Percentiles rank a stretch among this genome's conserved stretches.
These are phyloP conservation scores for Pisolithus marmoratus DNA, from an alignment of 768 basidiomycete genomes.

Conservation along the genomic window DNA sequence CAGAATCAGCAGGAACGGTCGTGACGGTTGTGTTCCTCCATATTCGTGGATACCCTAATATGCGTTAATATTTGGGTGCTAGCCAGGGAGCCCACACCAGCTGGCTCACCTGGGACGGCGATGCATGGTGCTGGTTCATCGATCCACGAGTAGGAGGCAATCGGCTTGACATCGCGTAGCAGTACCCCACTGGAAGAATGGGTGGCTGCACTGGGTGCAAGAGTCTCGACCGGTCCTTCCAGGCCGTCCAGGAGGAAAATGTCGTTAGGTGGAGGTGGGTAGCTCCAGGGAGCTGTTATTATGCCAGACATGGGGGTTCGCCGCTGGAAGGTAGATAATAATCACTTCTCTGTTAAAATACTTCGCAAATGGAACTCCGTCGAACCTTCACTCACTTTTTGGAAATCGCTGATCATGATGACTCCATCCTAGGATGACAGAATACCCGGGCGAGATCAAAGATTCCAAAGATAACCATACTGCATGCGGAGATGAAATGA, in stretches of 20 bases:
- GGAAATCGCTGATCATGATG: too few species aligned
- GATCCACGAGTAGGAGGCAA: slow-evolving; percentile 54
- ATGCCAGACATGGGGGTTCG: too few species aligned
- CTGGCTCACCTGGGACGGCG: slow-evolving; percentile 42
- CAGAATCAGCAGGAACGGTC: slow-evolving; percentile 49
- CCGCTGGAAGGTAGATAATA: too few species aligned
- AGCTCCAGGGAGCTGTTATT: too few species aligned
- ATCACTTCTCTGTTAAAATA: too few species aligned
- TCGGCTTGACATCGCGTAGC: slow-evolving; percentile 35
- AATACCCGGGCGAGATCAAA: too few species aligned
- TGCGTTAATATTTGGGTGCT: neutral
- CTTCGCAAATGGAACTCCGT: too few species aligned
- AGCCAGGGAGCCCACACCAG: neutral
- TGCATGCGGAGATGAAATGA: too few species aligned
- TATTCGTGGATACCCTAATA: slow-evolving; percentile 51
- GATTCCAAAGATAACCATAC: too few species aligned
- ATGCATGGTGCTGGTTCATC: slow-evolving; percentile 40
- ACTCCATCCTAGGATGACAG: too few species aligned
- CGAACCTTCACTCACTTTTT: too few species aligned
- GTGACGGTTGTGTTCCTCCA: slow-evolving; percentile 52
- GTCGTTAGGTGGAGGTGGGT: neutral
- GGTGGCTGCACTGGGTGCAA: slow-evolving; percentile 8
- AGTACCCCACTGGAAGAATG: slow-evolving; percentile 16
- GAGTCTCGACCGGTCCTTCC: slow-evolving; percentile 10
- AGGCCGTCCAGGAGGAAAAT: slow-evolving; percentile 21